phyloP scores from a whole-genome alignment of 192 early-diverging fungal species.

The Spizellomyces punctatus region DNA sequence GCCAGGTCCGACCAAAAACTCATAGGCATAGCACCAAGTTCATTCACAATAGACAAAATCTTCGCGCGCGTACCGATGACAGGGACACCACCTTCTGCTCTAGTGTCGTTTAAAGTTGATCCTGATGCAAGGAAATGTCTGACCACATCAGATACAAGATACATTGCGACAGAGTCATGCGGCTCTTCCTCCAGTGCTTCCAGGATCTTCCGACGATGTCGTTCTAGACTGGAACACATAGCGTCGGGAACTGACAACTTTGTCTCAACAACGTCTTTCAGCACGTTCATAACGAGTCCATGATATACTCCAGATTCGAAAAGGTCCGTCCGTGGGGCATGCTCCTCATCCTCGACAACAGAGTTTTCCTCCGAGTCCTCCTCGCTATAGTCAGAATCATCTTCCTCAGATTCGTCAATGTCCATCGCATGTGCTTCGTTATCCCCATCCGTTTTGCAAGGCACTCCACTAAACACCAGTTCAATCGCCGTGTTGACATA shows the following conservation, averaged over 20 bases:
- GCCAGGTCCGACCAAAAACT: conserved; percentile 60
- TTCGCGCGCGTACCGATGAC: conserved; percentile 52
- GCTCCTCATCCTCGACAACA: conserved; percentile 5
- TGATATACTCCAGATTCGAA: conserved; percentile 66
- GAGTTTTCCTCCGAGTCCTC: conserved; percentile 28
- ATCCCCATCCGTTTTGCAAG: conserved; percentile 20
- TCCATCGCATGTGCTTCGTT: conserved; percentile 11
- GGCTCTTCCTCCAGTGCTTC: conserved; percentile 70
- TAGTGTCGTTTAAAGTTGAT: conserved; percentile 45
- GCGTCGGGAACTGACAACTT: background rate
- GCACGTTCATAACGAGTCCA: conserved; percentile 28
- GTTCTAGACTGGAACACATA: conserved; percentile 32
- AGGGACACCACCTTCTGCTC: conserved; percentile 31
- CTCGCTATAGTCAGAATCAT: conserved; percentile 36
- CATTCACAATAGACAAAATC: conserved; percentile 59
- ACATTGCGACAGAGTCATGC: conserved; percentile 59
- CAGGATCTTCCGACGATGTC: conserved; percentile 52
- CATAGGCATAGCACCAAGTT: conserved; percentile 50
- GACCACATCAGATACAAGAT: conserved; percentile 52
- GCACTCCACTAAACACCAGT: conserved; percentile 69
- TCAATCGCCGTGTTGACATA: conserved; percentile 59
- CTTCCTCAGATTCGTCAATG: background rate
- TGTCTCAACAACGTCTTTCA: conserved; percentile 3
- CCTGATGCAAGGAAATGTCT: conserved; percentile 41
- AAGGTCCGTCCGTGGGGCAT: conserved; percentile 29